phyloP scores from a whole-genome alignment of 345 rosid genomes.

The Erucastrum elatum region DNA sequence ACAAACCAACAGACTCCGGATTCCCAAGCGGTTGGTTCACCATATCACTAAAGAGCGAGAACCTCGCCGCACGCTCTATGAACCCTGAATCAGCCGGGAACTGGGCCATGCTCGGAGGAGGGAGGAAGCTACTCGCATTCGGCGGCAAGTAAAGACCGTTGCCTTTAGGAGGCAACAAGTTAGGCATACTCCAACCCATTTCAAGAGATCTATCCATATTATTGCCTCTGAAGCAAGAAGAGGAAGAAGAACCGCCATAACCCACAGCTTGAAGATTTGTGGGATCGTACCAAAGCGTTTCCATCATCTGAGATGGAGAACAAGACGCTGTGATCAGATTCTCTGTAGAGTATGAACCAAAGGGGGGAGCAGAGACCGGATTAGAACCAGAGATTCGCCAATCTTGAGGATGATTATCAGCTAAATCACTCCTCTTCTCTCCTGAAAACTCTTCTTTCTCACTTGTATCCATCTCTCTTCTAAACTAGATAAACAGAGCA shows the following conservation, averaged over 20 bases:
- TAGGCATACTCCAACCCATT: conserved; percentile 69
- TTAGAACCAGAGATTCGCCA: conserved; percentile 61
- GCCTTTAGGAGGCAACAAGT: conserved; percentile 57
- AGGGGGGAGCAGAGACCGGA: conserved; percentile 52
- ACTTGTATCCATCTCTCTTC: conserved; percentile 56
- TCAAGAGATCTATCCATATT: conserved; percentile 57
- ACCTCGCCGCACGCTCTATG: conserved; percentile 92
- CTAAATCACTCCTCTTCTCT: conserved; percentile 56
- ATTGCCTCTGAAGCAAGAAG: conserved; percentile 50
- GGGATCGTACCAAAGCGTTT: conserved; percentile 69
- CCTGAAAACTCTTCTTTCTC: conserved; percentile 62
- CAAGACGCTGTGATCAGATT: conserved; percentile 54
- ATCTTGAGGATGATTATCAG: conserved; percentile 49
- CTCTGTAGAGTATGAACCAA: conserved; percentile 54
- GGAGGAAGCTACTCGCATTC: conserved; percentile 53
- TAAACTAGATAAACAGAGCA: conserved; percentile 6
- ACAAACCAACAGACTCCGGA: conserved; percentile 59
- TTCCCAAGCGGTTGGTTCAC: conserved; percentile 57
- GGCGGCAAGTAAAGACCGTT: conserved; percentile 63
- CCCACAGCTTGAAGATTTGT: conserved; percentile 57
- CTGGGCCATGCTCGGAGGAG: conserved; percentile 73
- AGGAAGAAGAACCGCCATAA: conserved; percentile 47
- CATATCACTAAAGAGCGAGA: conserved; percentile 77
- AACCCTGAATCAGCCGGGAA: conserved; percentile 88
- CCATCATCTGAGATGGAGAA: conserved; percentile 70